A percentile compares a stretch with the other conserved stretches of the same genome.
Conservation (phyloP, 768 basidiomycete species). For the Lentinus brumalis region DNA sequence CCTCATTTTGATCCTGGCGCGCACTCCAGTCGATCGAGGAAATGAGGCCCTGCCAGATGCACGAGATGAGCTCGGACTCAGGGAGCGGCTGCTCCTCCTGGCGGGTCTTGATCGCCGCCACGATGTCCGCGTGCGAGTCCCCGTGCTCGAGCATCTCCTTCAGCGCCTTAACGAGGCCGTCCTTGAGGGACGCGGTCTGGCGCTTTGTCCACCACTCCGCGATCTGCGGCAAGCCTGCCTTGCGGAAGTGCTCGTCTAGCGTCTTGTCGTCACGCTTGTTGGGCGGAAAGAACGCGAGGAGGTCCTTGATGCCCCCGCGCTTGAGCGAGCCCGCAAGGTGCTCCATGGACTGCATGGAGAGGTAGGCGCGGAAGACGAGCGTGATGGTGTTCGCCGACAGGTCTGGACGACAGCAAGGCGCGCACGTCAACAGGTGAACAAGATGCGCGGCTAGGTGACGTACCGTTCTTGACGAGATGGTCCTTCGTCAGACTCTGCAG, state of each 20-base stretch:
- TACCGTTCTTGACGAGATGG: constrained; percentile 94
- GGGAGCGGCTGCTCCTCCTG: constrained; percentile 83
- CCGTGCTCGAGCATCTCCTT: constrained; percentile 70
- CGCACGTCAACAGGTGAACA: neutral
- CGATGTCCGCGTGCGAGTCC: constrained; percentile 70
- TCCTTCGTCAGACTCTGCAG: constrained; percentile 87
- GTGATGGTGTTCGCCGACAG: constrained; percentile 77
- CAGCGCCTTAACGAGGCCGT: constrained; percentile 68
- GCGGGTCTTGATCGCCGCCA: constrained; percentile 67
- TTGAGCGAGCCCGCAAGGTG: constrained; percentile 82
- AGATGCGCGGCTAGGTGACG: constrained; percentile 12
- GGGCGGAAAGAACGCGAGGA: constrained; percentile 84
- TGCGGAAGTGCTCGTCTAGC: constrained; percentile 87
- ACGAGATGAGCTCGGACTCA: constrained; percentile 80
- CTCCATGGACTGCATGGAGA: constrained; percentile 85
- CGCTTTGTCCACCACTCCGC: constrained; percentile 96
- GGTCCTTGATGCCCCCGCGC: constrained; percentile 82
- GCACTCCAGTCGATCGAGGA: constrained; percentile 85
- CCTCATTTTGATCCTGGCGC: constrained; percentile 90
- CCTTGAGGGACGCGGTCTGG: constrained; percentile 81
- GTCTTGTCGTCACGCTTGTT: constrained; percentile 74
- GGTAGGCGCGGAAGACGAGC: constrained; percentile 78
- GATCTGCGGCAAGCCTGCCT: constrained; percentile 72
- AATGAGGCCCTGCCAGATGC: constrained; percentile 94
- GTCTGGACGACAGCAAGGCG: constrained; percentile 45